Evolutionary conservation across 1,139 yeast species (phyloP), one percentile per base, ranked within the genome.

Genomic region (Keqinozyma sinolaborantium): DNA sequence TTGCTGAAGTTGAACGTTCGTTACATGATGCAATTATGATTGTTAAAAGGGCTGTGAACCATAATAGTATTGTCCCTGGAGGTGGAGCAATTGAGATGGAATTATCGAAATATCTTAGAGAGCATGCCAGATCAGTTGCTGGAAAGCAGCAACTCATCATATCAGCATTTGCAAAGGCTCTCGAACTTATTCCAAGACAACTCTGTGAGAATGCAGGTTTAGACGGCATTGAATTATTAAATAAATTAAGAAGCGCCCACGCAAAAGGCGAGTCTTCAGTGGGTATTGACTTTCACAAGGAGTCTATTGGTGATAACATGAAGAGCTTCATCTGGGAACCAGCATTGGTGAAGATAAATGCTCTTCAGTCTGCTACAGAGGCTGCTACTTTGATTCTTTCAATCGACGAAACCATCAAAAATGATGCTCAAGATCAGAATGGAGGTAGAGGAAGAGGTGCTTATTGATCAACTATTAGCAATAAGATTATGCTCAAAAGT

Each of bases 41-140:
- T 58, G 97, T 92, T 30, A 90, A 90, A 65, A 77, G 98, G 51
- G 95, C 97, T 2, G 80, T 92, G 29, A 83, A 84, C 53, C 92
- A 88, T 55, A 83, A 79, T 50, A 68, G 77, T 23, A 80, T 94
- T 43, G 98, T 92, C 39, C 97, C 96, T 11, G 99, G 99, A 38
- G 99, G 99, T 44, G 99, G 99, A 41, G 99, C 99, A 28, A 84
- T 90, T 43, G 98, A 92, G 60, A 94, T 92, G 98, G 97, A 92
- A 56, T 56, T 94, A 30, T 88, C 97, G 26, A 86, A 80, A 55
- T 78, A 83, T 55, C 73, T 94, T 47, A 77, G 98, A 51, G 97
- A 87, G 47, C 77, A 80, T 51, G 82, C 97, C 14, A 81, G 82
- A 52, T 76, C 88, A 9, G 84, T 92, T 50, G 87, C 96, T 14